Conservation (phyloP, 352 stramenopile species). For the Pythium phragmitis region DNA sequence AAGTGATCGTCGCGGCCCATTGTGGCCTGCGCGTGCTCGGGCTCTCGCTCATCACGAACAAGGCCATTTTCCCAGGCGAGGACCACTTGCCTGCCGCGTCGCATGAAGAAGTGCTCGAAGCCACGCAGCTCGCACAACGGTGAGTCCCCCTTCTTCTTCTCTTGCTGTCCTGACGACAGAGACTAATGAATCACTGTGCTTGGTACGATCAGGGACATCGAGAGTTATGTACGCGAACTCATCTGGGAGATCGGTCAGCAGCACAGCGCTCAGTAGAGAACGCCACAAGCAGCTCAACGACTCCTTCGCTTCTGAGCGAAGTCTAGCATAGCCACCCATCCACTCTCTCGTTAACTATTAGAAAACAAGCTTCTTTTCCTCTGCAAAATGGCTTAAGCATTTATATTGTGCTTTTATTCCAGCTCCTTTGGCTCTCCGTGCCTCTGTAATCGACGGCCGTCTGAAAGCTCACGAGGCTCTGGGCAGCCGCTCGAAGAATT, state of each 20-base stretch:
- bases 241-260: slow-evolving; percentile 46
- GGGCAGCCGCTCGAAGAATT: slow-evolving; percentile 62
- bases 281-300: background rate
- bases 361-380: slow-evolving; percentile 8
- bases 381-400: background rate
- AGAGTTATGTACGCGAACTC: slow-evolving; percentile 49
- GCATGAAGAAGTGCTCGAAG: slow-evolving; percentile 94
- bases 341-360: slow-evolving; percentile 12
- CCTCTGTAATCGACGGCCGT: too few species aligned
- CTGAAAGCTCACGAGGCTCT: slow-evolving; percentile 26
- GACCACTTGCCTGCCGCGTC: slow-evolving; percentile 75
- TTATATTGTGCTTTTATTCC: background rate
- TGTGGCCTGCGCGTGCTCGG: slow-evolving; percentile 94
- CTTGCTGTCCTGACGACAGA: background rate
- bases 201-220: slow-evolving; percentile 33
- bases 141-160: slow-evolving; percentile 1
- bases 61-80: slow-evolving; percentile 81
- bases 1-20: slow-evolving; percentile 95
- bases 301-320: background rate
- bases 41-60: slow-evolving; percentile 97
- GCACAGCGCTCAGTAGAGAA: slow-evolving; percentile 13
- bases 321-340: background rate
- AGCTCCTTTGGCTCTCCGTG: background rate
- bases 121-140: slow-evolving; percentile 68
- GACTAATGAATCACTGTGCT: slow-evolving; percentile 18